Conservation (phyloP, 2,329 filamentous ascomycete species). For the Didymellaceae sp. region DNA sequence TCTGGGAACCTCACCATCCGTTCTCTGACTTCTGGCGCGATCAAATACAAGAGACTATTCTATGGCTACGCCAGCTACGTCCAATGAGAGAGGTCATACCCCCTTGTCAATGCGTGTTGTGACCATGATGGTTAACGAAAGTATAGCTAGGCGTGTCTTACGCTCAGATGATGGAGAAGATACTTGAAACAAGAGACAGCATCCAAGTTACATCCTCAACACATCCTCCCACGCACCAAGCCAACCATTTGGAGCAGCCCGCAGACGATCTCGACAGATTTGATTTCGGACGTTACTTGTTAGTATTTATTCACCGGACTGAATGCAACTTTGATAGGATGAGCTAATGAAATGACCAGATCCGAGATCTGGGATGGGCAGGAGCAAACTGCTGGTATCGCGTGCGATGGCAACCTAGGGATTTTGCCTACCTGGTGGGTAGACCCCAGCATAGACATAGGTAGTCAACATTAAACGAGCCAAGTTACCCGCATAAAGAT, state of each 20-base stretch:
- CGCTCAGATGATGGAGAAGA: not conserved
- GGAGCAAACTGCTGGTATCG: not conserved
- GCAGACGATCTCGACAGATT: not conserved
- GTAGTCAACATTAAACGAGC: not conserved
- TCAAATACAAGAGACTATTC: not conserved
- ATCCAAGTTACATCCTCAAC: not conserved
- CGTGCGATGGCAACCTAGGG: not conserved
- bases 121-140: not conserved
- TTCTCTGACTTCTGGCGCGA: not conserved
- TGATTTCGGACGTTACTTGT: not conserved
- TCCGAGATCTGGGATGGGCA: not conserved
- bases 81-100: not conserved
- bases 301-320: not conserved
- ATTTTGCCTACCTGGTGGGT: not conserved
- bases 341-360: not conserved
- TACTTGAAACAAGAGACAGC: not conserved
- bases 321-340: not conserved
- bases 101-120: not conserved
- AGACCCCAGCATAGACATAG: not conserved
- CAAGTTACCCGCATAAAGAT: not conserved
- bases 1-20: not conserved
- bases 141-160: not conserved
- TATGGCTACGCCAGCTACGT: not conserved
- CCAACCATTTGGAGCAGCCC: not conserved
- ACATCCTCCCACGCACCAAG: not conserved